A percentile compares a stretch with the other conserved stretches of the same genome.
These are phyloP conservation scores for Catunica adiposa DNA, from an alignment of 2,329 filamentous ascomycete species.

Conservation along the genomic window DNA sequence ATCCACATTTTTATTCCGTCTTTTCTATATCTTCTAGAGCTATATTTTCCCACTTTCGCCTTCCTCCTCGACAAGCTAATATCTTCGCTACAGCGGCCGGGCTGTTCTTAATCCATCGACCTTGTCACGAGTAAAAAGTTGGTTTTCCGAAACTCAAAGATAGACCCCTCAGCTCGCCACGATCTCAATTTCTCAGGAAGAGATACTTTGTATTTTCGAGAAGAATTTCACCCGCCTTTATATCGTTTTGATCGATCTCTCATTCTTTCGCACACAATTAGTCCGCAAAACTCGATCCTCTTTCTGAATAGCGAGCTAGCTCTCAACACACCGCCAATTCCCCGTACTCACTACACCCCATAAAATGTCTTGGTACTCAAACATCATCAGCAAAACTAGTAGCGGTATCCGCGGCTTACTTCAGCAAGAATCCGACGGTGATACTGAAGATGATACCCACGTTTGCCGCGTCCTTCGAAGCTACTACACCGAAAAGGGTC, in stretches of 20 bases:
- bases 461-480: constrained; percentile 82
- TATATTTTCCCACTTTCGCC: neutral
- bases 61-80: neutral
- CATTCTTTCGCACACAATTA: neutral
- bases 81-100: no score
- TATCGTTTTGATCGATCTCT: neutral
- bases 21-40: no score
- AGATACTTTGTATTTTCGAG: neutral
- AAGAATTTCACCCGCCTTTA: neutral
- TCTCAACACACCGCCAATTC: neutral
- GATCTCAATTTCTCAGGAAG: no score
- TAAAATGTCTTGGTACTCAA: constrained; percentile 67
- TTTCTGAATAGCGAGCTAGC: neutral
- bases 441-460: constrained; percentile 80
- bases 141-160: neutral
- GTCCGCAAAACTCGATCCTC: neutral
- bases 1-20: neutral
- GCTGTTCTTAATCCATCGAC: no score
- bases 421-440: constrained; percentile 47
- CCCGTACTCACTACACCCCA: neutral
- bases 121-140: neutral
- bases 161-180: neutral
- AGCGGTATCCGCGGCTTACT: constrained; percentile 56
- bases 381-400: constrained; percentile 47
- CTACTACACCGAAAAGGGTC: constrained; percentile 83